Conservation (phyloP, 1,284 basidiomycete genomes). For the Ustilago nuda region DNA sequence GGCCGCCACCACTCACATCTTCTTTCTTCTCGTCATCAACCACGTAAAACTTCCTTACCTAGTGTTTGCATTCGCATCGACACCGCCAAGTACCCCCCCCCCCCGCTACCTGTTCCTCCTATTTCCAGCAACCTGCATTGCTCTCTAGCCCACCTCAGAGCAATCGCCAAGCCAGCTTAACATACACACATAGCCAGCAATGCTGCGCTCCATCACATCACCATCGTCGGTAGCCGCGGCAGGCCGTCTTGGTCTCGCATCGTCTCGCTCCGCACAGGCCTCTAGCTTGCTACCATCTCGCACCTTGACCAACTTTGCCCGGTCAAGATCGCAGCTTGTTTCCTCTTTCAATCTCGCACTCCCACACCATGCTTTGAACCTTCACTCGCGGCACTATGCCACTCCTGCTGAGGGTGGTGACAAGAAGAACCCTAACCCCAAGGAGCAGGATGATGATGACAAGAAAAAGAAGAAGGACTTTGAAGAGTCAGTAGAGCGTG, state of each 20-base stretch:
- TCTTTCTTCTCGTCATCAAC: conserved; percentile 1
- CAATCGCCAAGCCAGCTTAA: not conserved
- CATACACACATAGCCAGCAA: conserved; percentile 11
- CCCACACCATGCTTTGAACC: conserved; percentile 6
- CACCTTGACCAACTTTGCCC: conserved; percentile 31
- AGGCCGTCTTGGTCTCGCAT: conserved; percentile 22
- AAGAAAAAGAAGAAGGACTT: conserved; percentile 54
- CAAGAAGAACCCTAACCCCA: conserved; percentile 28
- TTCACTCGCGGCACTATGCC: conserved; percentile 40
- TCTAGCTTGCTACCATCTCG: conserved; percentile 17
- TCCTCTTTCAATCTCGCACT: conserved; percentile 13
- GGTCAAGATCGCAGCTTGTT: conserved; percentile 24
- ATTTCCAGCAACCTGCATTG: not conserved
- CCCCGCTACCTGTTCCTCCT: not conserved
- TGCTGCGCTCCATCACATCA: conserved; percentile 51
- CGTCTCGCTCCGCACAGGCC: conserved; percentile 21
- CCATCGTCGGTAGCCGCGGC: conserved; percentile 19
- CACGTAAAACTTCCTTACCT: not conserved
- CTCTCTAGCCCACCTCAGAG: not conserved
- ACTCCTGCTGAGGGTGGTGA: conserved; percentile 46
- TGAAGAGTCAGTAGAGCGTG: conserved; percentile 56
- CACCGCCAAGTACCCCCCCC: not conserved
- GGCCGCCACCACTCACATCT: not conserved
- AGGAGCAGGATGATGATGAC: conserved; percentile 37
- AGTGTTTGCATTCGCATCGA: not conserved